Conservation (phyloP, 371 early-diverging fungal genomes). For the Phascolomyces articulosus region DNA sequence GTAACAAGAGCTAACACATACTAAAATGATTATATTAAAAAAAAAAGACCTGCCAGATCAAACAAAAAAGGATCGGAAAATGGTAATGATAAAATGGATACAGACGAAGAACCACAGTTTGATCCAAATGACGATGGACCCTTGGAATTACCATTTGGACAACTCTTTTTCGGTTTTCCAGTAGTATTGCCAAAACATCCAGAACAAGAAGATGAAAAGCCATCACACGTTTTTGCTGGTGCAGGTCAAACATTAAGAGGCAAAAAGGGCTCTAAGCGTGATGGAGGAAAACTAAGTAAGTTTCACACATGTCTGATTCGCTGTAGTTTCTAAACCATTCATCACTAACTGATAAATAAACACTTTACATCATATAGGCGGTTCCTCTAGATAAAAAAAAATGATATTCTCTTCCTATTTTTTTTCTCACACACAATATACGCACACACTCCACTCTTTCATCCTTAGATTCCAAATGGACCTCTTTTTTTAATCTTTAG, state of each 20-base stretch:
- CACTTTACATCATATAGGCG: neutral
- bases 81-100: conserved; percentile 18
- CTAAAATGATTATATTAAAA: neutral
- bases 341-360: no score
- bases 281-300: conserved; percentile 2
- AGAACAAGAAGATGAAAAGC: conserved; percentile 21
- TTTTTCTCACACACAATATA: no score
- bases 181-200: conserved; percentile 48
- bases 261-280: conserved; percentile 27
- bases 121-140: conserved; percentile 72
- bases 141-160: conserved; percentile 85
- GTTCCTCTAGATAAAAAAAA: conserved; percentile 14
- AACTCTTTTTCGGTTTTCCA: conserved; percentile 88
- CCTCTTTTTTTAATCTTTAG: neutral
- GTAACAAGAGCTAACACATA: neutral
- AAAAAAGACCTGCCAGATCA: conserved; percentile 12
- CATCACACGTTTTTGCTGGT: conserved; percentile 26
- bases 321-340: no score
- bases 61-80: conserved; percentile 2
- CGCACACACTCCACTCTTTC: no score
- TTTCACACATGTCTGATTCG: no score
- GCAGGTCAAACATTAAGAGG: conserved; percentile 42
- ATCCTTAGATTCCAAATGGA: neutral
- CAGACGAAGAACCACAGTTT: conserved; percentile 26
- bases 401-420: neutral